Evolutionary conservation across 2,329 filamentous ascomycete species (phyloP), one percentile per base, ranked within the genome.

Genomic region (Nannizzia gypsea): DNA sequence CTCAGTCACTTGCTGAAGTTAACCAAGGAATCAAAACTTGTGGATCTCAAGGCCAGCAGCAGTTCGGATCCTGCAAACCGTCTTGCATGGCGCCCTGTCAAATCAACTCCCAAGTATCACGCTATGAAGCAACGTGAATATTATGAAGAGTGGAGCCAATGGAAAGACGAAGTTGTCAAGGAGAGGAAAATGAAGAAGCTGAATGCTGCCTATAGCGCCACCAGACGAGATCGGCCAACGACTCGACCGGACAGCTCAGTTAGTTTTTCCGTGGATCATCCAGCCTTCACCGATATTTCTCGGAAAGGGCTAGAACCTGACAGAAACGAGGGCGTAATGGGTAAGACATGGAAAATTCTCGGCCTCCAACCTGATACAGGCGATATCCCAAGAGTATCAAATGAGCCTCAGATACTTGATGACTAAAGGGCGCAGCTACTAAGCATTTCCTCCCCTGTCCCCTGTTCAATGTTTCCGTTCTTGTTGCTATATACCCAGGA

Each of bases 91-190:
- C 72, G 75, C 22, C 72, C 75, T 6, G 66, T 71, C 2, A 75
- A 76, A 57, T 71, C 73, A 20, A 76, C 74, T 28, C 70, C 74
- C 17, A 69, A 72, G 8, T 77, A 77, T 63, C 73, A 74, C 60
- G 69, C 75, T 3, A 71, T 77, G 5, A 71, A 72, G 42, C 75
- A 76, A 58, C 73, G 75, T 36, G 76, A 77, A 62, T 70, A 76
- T 54, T 76, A 75, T 63, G 74, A 77, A 62, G 73, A 73, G 60
- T 77, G 76, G 74, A 68, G 71, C 15, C 73, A 75, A 65, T 76
- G 74, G 74, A 71, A 71, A 58, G 68, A 74, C 26, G 74, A 76
- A 22, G 71, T 76, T 57, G 72, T 71, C 22, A 62, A 67, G 58
- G 67, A 72, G 28, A 72, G 74, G 58, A 68, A 72, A 36, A 69